Conservation (phyloP, 2,329 filamentous ascomycete genomes). For the Escovopsis sp. region DNA sequence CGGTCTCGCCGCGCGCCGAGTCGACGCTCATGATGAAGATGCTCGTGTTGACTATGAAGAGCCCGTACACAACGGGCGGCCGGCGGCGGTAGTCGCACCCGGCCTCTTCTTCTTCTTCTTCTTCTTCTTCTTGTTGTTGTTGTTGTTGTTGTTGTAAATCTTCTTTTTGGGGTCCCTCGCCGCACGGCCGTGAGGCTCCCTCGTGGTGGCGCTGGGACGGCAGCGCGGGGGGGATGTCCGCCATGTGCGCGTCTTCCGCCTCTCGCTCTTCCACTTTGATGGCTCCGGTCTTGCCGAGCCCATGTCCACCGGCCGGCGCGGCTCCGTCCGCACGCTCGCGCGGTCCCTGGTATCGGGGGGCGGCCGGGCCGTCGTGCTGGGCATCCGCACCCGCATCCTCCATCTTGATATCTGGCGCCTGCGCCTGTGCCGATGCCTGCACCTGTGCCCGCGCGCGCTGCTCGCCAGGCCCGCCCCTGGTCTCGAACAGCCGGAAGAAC, state of each 20-base stretch:
- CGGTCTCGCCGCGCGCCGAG: slow-evolving; percentile 19
- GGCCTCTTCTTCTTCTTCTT: not conserved
- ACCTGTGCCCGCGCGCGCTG: not conserved
- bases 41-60: slow-evolving; percentile 26
- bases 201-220: not conserved
- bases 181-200: too few species aligned
- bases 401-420: not conserved
- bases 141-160: not conserved
- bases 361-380: too few species aligned
- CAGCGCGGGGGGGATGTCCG: not conserved
- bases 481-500: not conserved
- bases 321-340: too few species aligned
- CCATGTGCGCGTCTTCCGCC: slow-evolving; percentile 3
- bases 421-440: not conserved
- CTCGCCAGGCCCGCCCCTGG: not conserved
- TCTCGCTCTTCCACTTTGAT: slow-evolving; percentile 1
- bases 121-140: slow-evolving; percentile 1
- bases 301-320: too few species aligned
- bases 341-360: too few species aligned
- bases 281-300: too few species aligned
- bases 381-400: not conserved
- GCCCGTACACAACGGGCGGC: slow-evolving; percentile 28
- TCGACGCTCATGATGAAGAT: slow-evolving; percentile 27
- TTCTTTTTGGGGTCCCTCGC: too few species aligned
- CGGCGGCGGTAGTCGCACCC: slow-evolving; percentile 12